Conservation (phyloP, 345 rosid genomes). For the Barbarea vulgaris region DNA sequence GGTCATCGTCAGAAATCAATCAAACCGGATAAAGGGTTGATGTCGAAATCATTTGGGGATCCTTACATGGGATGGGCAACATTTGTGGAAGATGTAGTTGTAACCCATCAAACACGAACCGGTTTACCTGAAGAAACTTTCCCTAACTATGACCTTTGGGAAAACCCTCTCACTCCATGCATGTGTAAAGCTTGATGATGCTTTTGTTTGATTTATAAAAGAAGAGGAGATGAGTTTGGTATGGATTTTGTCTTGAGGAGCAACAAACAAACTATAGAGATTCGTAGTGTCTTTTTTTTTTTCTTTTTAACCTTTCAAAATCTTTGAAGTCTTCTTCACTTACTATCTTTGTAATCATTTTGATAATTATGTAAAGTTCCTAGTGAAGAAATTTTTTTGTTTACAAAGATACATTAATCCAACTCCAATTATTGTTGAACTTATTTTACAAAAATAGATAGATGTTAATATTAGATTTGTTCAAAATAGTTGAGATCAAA, state of each 20-base stretch:
- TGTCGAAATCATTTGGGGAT: conserved; percentile 98
- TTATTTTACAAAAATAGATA: no score
- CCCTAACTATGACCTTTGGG: conserved; percentile 99
- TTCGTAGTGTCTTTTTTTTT: conserved; percentile 29
- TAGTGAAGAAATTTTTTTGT: conserved; percentile 13
- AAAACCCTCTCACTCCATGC: conserved; percentile 97
- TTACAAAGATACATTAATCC: neutral
- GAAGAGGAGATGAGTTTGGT: conserved; percentile 30
- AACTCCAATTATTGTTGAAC: no score
- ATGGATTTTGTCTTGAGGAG: conserved; percentile 38
- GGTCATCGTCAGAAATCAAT: conserved; percentile 95
- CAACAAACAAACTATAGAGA: conserved; percentile 33
- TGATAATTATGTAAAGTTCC: conserved; percentile 40
- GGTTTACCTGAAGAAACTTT: conserved; percentile 99
- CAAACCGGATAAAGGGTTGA: conserved; percentile 97
- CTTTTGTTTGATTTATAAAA: conserved; percentile 7
- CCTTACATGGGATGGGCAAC: conserved; percentile 99
- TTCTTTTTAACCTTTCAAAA: conserved; percentile 5
- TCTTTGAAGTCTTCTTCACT: conserved; percentile 3
- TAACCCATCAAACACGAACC: conserved; percentile 94
- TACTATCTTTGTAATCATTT: conserved; percentile 38
- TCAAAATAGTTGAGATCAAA: neutral
- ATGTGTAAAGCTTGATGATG: conserved; percentile 95
- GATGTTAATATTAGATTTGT: no score
- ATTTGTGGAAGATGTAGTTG: conserved; percentile 94